phyloP scores from a whole-genome alignment of 768 basidiomycete species.

The Hypholoma fasciculare region DNA sequence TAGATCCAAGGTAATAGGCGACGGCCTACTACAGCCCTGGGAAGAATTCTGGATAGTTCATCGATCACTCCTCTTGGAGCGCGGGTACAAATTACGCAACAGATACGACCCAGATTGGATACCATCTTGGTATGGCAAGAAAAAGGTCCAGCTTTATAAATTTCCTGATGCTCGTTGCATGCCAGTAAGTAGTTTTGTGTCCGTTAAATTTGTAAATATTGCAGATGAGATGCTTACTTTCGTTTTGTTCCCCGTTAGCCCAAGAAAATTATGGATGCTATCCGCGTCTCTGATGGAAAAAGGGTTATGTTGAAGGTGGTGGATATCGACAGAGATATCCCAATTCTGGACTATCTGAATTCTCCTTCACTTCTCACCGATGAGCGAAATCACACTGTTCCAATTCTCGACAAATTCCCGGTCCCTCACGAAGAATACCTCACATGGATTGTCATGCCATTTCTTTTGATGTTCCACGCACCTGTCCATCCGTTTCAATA shows the following conservation, averaged over 20 bases:
- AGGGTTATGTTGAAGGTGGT: constrained; percentile 5
- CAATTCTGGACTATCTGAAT: neutral
- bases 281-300: constrained; percentile 3
- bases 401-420: neutral
- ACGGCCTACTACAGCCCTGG: neutral
- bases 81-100: constrained; percentile 6
- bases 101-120: constrained; percentile 10
- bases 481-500: neutral
- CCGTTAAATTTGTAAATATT: neutral
- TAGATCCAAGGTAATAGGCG: neutral
- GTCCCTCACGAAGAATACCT: neutral
- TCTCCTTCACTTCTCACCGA: neutral
- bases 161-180: constrained; percentile 1
- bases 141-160: neutral
- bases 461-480: neutral
- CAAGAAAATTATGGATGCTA: neutral
- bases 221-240: no score
- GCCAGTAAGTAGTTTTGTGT: neutral
- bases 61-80: constrained; percentile 2
- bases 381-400: constrained; percentile 3
- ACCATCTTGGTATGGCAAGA: constrained; percentile 7
- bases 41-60: constrained; percentile 3
- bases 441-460: constrained; percentile 1
- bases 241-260: neutral
- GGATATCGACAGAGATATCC: neutral